Conservation (phyloP, 495 filamentous ascomycete species). For the Penicillium antarcticum region DNA sequence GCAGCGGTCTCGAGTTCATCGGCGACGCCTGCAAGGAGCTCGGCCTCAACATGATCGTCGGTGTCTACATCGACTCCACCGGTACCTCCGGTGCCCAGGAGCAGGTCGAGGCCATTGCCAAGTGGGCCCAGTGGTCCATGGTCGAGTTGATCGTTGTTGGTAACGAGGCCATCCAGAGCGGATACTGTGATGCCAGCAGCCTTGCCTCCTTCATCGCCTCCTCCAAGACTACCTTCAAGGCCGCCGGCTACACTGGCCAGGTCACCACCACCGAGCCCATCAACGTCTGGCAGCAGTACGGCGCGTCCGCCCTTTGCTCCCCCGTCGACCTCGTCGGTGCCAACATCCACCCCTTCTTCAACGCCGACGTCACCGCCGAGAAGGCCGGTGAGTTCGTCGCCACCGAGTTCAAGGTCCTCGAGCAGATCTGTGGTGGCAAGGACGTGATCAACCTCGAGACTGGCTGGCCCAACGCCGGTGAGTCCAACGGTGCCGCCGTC, state of each 20-base stretch:
- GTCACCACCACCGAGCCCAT: conserved; percentile 86
- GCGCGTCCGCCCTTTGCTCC: conserved; percentile 55
- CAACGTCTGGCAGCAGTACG: conserved; percentile 59
- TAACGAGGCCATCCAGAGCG: conserved; percentile 83
- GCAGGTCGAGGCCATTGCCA: conserved; percentile 69
- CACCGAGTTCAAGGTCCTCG: conserved; percentile 62
- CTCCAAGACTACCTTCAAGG: conserved; percentile 44
- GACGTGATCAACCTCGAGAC: conserved; percentile 77
- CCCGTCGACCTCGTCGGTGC: conserved; percentile 73
- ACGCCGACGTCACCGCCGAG: conserved; percentile 55
- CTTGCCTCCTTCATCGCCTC: conserved; percentile 67
- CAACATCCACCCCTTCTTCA: conserved; percentile 96
- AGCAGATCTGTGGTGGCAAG: conserved; percentile 62
- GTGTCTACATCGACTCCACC: conserved; percentile 71
- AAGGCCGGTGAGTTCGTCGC: conserved; percentile 72
- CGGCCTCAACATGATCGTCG: conserved; percentile 75
- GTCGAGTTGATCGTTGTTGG: conserved; percentile 80
- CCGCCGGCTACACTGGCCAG: conserved; percentile 68
- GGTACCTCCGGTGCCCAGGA: conserved; percentile 57
- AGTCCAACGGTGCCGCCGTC: conserved; percentile 66
- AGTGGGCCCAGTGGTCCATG: conserved; percentile 71
- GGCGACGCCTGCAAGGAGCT: conserved; percentile 57
- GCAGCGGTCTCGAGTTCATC: conserved; percentile 71
- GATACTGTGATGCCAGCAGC: conserved; percentile 53
- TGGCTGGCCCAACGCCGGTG: conserved; percentile 78